Evolutionary conservation across 73 alveolate species (phyloP).

Genomic region (Paramecium primaurelia): DNA sequence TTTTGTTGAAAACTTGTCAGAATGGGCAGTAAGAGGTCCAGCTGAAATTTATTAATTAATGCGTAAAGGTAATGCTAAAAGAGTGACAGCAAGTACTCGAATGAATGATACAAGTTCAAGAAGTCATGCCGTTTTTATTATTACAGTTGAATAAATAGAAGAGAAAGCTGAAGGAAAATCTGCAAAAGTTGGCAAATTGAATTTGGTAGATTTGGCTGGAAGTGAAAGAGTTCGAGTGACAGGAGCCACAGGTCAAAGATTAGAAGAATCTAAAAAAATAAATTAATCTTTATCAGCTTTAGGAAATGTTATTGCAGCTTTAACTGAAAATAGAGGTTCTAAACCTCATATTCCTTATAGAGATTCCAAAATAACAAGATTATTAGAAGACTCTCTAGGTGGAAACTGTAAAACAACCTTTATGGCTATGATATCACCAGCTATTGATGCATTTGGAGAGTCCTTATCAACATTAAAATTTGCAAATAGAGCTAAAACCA

Average conservation of each 20-base stretch:
- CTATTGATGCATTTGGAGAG: conserved; percentile 96
- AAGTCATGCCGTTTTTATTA: conserved; percentile 95
- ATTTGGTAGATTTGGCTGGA: conserved; percentile 89
- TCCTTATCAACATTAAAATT: conserved; percentile 94
- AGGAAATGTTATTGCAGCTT: conserved; percentile 83
- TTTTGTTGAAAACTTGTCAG: conserved; percentile 94
- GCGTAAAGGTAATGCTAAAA: conserved; percentile 87
- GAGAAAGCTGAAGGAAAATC: conserved; percentile 46
- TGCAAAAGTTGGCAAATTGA: conserved; percentile 76
- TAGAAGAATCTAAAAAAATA: conserved; percentile 84
- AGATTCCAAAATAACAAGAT: conserved; percentile 84
- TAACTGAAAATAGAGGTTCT: conserved; percentile 68
- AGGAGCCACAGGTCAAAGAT: conserved; percentile 78
- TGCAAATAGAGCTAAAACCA: conserved; percentile 98
- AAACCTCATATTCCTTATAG: conserved; percentile 85
- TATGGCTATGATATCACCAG: conserved; percentile 82
- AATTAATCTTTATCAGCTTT: conserved; percentile 82
- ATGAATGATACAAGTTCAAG: conserved; percentile 96
- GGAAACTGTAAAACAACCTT: conserved; percentile 78
- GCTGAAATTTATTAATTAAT: conserved; percentile 86
- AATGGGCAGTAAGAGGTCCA: conserved; percentile 95
- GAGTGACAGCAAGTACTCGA: conserved; percentile 92
- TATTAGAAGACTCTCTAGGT: conserved; percentile 87
- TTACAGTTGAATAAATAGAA: conserved; percentile 87
- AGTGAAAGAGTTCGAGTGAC: conserved; percentile 82